phyloP scores from a whole-genome alignment of 2,329 filamentous ascomycete genomes.

The Drechslerella coelobrocha region DNA sequence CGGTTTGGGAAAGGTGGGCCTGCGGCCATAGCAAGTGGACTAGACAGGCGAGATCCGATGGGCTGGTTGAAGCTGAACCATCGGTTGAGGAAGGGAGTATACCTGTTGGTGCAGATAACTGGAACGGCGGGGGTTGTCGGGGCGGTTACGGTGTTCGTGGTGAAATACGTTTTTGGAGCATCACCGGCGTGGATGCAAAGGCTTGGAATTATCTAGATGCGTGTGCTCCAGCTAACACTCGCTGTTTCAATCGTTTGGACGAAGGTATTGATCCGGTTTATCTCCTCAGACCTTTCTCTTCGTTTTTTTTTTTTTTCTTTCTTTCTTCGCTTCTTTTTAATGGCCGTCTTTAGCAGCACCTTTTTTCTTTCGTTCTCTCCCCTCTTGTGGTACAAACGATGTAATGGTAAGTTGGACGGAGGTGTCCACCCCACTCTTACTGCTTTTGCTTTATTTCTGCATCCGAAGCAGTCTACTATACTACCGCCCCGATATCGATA shows the following conservation, averaged over 20 bases:
- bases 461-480: too few relatives aligned
- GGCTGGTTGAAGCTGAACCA: constrained; percentile 34
- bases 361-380: too few relatives aligned
- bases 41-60: constrained; percentile 47
- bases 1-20: constrained; percentile 35
- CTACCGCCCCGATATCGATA: too few relatives aligned
- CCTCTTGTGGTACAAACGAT: too few relatives aligned
- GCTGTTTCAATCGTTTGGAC: too few relatives aligned
- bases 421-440: not conserved
- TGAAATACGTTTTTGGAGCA: constrained; percentile 43
- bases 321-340: constrained; percentile 4
- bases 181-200: constrained; percentile 40
- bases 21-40: not conserved
- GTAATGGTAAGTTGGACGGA: too few relatives aligned
- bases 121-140: constrained; percentile 43
- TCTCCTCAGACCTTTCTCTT: not conserved
- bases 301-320: not conserved
- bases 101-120: constrained; percentile 37
- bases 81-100: constrained; percentile 29
- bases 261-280: too few relatives aligned
- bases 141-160: constrained; percentile 35
- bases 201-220: constrained; percentile 28
- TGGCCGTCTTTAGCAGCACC: not conserved
- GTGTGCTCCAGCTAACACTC: too few relatives aligned
- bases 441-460: not conserved